phyloP scores from a whole-genome alignment of 345 rosid genomes.

The Rhodamnia rubescens region DNA sequence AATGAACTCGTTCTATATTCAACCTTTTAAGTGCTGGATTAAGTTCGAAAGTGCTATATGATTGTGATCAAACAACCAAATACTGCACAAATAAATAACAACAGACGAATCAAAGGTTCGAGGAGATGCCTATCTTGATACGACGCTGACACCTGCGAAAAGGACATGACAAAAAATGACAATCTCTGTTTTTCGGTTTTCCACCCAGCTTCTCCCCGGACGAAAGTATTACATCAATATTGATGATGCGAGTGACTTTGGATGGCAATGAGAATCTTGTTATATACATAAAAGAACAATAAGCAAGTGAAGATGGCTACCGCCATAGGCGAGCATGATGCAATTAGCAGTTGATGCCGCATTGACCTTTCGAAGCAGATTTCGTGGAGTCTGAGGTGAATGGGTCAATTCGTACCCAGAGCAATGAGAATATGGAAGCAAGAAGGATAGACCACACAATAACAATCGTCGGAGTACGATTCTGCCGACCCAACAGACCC shows the following conservation, averaged over 20 bases:
- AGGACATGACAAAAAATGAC: background rate
- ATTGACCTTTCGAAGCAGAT: conserved; percentile 50
- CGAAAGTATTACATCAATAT: background rate
- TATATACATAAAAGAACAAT: conserved; percentile 13
- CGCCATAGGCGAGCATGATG: background rate
- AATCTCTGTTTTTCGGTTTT: background rate
- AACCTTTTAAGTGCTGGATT: background rate
- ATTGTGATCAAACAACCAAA: background rate
- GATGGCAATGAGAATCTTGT: background rate
- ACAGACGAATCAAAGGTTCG: background rate
- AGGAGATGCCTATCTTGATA: background rate
- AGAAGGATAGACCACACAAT: conserved; percentile 97
- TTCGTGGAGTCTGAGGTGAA: conserved; percentile 42
- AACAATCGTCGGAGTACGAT: conserved; percentile 94
- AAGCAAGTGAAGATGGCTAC: background rate
- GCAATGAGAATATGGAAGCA: conserved; percentile 96
- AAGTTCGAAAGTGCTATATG: background rate
- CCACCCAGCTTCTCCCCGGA: background rate
- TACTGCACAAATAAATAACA: background rate
- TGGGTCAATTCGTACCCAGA: conserved; percentile 96
- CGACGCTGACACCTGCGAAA: background rate
- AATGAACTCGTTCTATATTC: background rate
- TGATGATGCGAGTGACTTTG: background rate
- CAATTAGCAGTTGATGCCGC: conserved; percentile 52
- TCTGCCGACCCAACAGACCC: conserved; percentile 93